Base-by-base conservation (phyloP, 768 basidiomycete species). In the Mrakia blollopis region DNA sequence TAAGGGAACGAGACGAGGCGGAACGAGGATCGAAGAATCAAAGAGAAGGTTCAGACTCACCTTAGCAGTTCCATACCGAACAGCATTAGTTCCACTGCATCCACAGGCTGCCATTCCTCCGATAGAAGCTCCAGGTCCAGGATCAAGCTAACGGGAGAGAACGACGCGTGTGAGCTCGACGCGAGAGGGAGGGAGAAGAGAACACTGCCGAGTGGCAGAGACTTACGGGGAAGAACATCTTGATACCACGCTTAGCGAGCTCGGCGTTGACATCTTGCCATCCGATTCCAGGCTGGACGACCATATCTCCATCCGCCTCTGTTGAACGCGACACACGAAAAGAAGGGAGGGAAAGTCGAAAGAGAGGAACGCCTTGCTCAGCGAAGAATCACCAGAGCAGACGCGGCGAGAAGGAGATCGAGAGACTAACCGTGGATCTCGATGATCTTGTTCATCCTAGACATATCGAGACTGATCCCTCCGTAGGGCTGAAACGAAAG, bases 151-250 rank as follows among this genome's bases (percentile, higher is more conserved):
- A 7, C 13, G 52, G 11, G 39, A 41, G 25, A 28, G 30, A 5
- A 54, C n/a, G 47, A 21, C 47, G 47, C 47, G 47, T 25, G 57
- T 60, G 21, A 4, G 21, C 21, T 21, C 63, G 21, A 7, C 28
- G 57, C 57, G 23, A 61, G 60, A 37, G 30, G 52, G 70, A n/a
- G 60, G 32, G 23, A 23, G 6, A 60, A 28, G 14, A 16, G 61
- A 65, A 30, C 14, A n/a, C n/a, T n/a, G n/a, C n/a, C n/a, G n/a
- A n/a, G n/a, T n/a, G n/a, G 39, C 13, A 44, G 3, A 9, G 37
- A 67, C 74, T 28, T 79, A 93, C 91, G 13, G 93, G 93, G 82
- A 96, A 95, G 85, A 96, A 94, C 13, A 95, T 84, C 3, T 91
- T 89, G 73, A 92, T 89, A 5, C 90, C 90, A 82, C 88, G 87